Evolutionary conservation across 2,329 filamentous ascomycete genomes (phyloP), one percentile per base, ranked within the genome.

Genomic region (Trichoderma cornu-damae): DNA sequence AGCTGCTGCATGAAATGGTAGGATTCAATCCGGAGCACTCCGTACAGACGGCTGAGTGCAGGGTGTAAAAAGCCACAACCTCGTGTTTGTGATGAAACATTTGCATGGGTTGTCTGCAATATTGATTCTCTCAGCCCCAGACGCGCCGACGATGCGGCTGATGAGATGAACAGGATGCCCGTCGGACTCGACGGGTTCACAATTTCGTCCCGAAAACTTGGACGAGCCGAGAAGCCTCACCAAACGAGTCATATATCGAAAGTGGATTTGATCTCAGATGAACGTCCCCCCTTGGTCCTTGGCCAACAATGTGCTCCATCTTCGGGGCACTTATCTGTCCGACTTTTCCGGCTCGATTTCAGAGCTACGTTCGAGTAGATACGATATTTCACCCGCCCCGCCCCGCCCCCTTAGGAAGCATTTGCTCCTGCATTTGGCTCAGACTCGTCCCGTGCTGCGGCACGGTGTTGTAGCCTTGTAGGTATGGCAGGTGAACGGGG

Each of bases 361-460:
- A 26, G 7, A 3, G n/a, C 6, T 11, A 20, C n/a, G 6, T 37
- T 2, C 14, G 2, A 11, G 34, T 20, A 9, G 22, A 18, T n/a
- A 24, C 2, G 16, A 16, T 34, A 14, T 43, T 35, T 30, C 50
- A 14, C 37, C 28, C n/a, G 28, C 9, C 20, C 28, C 40, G 16
- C n/a, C n/a, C n/a, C n/a, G n/a, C n/a, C n/a, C n/a, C n/a, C n/a
- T n/a, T n/a, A n/a, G 11, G 28, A 26, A 14, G 28, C 28, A 26
- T 37, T 44, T 16, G 37, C 16, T 37, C 28, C 28, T n/a, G 50
- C n/a, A 24, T 53, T 30, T 44, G 50, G 44, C 50, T 53, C 38
- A 44, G 40, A 44, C 28, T 12, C 30, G 30, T 44, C 50, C 35
- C 40, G 30, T 26, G 30, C 50, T 24, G 50, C 37, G 35, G 16